Evolutionary conservation across 805 yeast species (phyloP).

Genomic region (Ogataea neopini): DNA sequence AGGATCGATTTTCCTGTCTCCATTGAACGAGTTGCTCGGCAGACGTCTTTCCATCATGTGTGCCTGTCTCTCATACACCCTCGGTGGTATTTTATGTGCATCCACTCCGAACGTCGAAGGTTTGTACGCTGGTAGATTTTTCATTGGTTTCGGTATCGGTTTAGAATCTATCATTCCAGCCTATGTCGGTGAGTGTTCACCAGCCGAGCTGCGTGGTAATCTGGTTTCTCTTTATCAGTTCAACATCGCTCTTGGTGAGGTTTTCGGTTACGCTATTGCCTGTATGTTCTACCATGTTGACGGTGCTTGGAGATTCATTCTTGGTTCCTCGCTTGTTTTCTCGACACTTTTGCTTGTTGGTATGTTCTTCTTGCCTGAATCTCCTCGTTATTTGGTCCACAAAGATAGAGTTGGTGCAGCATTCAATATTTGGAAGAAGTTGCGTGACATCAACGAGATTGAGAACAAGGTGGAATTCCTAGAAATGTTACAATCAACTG

Average conservation of each 20-base stretch:
- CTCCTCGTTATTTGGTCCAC: slow-evolving; percentile 57
- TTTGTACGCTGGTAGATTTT: slow-evolving; percentile 60
- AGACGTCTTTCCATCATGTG: slow-evolving; percentile 55
- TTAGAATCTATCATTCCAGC: slow-evolving; percentile 67
- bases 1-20: slow-evolving; percentile 62
- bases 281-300: slow-evolving; percentile 57
- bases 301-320: slow-evolving; percentile 67
- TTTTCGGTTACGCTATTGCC: slow-evolving; percentile 61
- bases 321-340: slow-evolving; percentile 62
- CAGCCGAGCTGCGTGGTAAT: slow-evolving; percentile 58
- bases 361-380: slow-evolving; percentile 57
- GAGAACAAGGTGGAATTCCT: slow-evolving; percentile 53
- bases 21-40: slow-evolving; percentile 55
- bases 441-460: slow-evolving; percentile 48
- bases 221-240: slow-evolving; percentile 64
- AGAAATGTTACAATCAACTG: slow-evolving; percentile 55
- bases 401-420: slow-evolving; percentile 54
- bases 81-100: slow-evolving; percentile 62
- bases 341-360: slow-evolving; percentile 53
- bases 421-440: slow-evolving; percentile 54
- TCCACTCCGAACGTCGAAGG: slow-evolving; percentile 46
- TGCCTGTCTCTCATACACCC: slow-evolving; percentile 59
- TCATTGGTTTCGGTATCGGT: slow-evolving; percentile 66
- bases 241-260: slow-evolving; percentile 67
- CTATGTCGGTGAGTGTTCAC: slow-evolving; percentile 62